Conservation (phyloP, 2,329 filamentous ascomycete species). For the Phialemoniopsis sp. region DNA sequence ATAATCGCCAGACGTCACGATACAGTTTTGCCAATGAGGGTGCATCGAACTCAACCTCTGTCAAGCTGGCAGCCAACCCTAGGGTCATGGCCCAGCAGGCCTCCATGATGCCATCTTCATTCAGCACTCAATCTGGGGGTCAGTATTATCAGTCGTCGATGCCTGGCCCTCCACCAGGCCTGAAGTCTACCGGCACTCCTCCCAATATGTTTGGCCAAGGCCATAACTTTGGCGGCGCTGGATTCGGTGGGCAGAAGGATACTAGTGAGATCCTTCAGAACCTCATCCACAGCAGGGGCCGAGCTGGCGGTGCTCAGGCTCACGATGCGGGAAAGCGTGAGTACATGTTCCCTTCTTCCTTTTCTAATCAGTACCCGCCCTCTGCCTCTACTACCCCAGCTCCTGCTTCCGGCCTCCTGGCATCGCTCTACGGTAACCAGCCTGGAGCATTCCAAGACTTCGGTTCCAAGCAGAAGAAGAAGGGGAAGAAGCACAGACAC, state of each 20-base stretch:
- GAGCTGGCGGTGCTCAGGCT: conserved; percentile 64
- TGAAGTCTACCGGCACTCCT: conserved; percentile 93
- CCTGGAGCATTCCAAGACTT: conserved; percentile 85
- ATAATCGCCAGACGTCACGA: conserved; percentile 79
- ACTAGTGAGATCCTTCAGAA: conserved; percentile 74
- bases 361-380: conserved; percentile 80
- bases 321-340: conserved; percentile 95
- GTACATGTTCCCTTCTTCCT: conserved; percentile 85
- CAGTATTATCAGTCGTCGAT: conserved; percentile 83
- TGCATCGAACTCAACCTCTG: conserved; percentile 53
- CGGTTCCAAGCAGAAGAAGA: conserved; percentile 98
- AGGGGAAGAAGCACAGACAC: conserved; percentile 99
- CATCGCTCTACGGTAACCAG: conserved; percentile 85
- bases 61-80: conserved; percentile 75
- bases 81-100: conserved; percentile 81
- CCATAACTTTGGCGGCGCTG: conserved; percentile 72
- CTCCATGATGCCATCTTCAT: conserved; percentile 75
- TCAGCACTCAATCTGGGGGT: conserved; percentile 55
- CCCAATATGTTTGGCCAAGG: conserved; percentile 93
- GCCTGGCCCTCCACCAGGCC: conserved; percentile 86
- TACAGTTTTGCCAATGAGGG: conserved; percentile 85
- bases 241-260: conserved; percentile 70
- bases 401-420: conserved; percentile 87
- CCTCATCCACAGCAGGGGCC: conserved; percentile 61
- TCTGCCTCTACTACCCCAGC: conserved; percentile 77